These are phyloP conservation scores for Chytriomyces sp. DNA, from an alignment of 192 early-diverging fungal species.

Conservation along the genomic window DNA sequence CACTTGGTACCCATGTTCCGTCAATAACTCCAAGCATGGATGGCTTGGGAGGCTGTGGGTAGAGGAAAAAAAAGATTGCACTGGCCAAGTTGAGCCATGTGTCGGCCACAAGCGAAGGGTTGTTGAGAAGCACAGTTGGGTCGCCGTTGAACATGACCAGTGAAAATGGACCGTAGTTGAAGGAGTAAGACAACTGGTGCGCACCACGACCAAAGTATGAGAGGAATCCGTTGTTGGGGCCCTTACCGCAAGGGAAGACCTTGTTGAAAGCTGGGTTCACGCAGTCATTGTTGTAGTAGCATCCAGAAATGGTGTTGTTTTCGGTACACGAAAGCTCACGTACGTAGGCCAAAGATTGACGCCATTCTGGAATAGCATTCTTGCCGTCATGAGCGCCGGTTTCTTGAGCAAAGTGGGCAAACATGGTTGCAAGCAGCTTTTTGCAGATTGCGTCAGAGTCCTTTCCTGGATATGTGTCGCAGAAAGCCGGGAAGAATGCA, in stretches of 20 bases:
- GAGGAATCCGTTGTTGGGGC: not conserved
- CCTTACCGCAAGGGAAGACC: constrained; percentile 17
- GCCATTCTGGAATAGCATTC: constrained; percentile 29
- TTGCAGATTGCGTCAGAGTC: constrained; percentile 32
- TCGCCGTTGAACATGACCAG: constrained; percentile 22
- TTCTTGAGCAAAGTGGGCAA: constrained; percentile 37
- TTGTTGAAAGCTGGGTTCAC: constrained; percentile 23
- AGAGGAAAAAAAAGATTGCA: constrained; percentile 30
- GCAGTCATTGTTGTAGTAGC: constrained; percentile 32
- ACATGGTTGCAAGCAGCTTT: constrained; percentile 25
- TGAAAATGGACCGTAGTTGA: constrained; percentile 24
- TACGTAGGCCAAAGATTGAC: not conserved
- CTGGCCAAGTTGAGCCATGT: constrained; percentile 32
- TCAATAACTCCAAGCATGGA: constrained; percentile 32
- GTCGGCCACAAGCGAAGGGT: constrained; percentile 17
- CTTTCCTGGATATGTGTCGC: constrained; percentile 20
- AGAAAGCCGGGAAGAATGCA: constrained; percentile 27
- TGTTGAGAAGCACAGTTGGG: constrained; percentile 14
- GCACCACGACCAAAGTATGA: constrained; percentile 33
- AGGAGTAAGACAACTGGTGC: constrained; percentile 28
- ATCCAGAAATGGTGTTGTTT: not conserved
- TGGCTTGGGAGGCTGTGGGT: constrained; percentile 34
- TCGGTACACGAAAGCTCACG: constrained; percentile 19
- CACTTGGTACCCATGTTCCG: constrained; percentile 18
- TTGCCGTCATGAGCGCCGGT: constrained; percentile 21